phyloP scores from a whole-genome alignment of 176 grass and related monocot genomes.

The Phoenix dactylifera region DNA sequence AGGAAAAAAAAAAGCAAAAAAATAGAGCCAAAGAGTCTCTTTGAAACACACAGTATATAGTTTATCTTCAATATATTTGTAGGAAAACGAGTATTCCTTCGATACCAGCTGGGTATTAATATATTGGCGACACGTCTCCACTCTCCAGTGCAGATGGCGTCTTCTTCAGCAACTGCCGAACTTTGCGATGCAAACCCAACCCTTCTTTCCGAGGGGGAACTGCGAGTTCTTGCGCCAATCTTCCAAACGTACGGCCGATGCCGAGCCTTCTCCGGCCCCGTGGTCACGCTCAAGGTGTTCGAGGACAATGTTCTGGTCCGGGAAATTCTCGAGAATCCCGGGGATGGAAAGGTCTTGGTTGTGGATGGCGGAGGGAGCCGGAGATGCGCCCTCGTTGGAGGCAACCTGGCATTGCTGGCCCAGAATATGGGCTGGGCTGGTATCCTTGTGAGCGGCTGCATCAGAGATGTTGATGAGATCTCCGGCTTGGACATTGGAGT shows the following conservation, averaged over 20 bases:
- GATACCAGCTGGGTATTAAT: too few relatives aligned
- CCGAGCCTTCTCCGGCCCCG: slow-evolving; percentile 1
- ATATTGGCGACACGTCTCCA: too few relatives aligned
- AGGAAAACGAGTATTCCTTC: too few relatives aligned
- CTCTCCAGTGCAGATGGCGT: neutral
- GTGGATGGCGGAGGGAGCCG: slow-evolving; percentile 10
- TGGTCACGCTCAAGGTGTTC: slow-evolving; percentile 17
- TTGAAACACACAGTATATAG: too few relatives aligned
- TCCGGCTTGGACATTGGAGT: slow-evolving; percentile 4
- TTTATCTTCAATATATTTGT: too few relatives aligned
- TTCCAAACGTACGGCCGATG: slow-evolving; percentile 4
- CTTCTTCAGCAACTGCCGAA: slow-evolving; percentile 2
- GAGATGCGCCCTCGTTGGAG: slow-evolving; percentile 14
- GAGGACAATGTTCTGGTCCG: slow-evolving; percentile 16
- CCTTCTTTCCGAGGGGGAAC: neutral
- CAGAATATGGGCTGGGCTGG: slow-evolving; percentile 17
- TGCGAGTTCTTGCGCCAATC: slow-evolving; percentile 10
- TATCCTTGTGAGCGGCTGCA: slow-evolving; percentile 12
- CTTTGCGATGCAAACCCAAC: slow-evolving; percentile 16
- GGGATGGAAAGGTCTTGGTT: slow-evolving; percentile 7
- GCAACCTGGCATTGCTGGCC: slow-evolving; percentile 9
- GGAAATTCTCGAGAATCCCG: slow-evolving; percentile 4
- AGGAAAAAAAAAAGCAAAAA: too few relatives aligned
- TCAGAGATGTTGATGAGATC: slow-evolving; percentile 8
- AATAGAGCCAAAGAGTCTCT: too few relatives aligned